Evolutionary conservation across 129 eudicot genomes (phyloP), one percentile per base, ranked within the genome.

Genomic region (Pseudognaphalium luteoalbum): DNA sequence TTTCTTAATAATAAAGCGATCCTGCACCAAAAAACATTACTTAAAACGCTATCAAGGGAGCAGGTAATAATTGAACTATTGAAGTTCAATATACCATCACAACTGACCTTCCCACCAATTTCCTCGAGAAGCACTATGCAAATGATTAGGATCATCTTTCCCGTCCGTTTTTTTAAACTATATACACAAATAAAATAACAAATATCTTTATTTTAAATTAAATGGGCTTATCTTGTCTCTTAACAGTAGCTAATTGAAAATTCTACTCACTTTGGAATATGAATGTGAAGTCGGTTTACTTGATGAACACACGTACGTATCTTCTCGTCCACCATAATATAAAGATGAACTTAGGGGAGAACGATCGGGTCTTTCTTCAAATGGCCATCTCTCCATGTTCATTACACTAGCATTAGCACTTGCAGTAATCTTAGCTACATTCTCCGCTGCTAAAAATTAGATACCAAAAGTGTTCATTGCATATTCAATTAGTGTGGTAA

Each of bases 41-140:
- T 54, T n/a, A 17, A 33, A 21, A 51, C 21, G 30, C 65, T 35
- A 69, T 70, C 19, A 17, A 12, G 3, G 37, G 19, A 20, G 44
- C 54, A 41, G 22, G 14, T n/a, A n/a, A 64, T 9, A 51, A 12
- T 1, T 66, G 20, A 57, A 11, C 15, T 14, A 12, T 1, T 59
- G 20, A 57, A 11, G 19, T 14, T 8, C 11, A 5, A 17, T 12
- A 34, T 69, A 75, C 54, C 54, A 19, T 17, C 69, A 61, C 71
- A 68, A 22, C 78, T 59, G 37, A 88, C 90, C 93, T 89, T 86
- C 84, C 91, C 94, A 89, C 94, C 88, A 86, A 71, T 88, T 86
- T 75, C 90, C 87, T 56, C 87, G 66, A 44, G 87, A 84, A 30
- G 93, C 93, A 81, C 87, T 63, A 22, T 80, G 70, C 52, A 68